Conservation (phyloP, 2,329 filamentous ascomycete genomes). For the Neofusicoccum kwambonambiense region DNA sequence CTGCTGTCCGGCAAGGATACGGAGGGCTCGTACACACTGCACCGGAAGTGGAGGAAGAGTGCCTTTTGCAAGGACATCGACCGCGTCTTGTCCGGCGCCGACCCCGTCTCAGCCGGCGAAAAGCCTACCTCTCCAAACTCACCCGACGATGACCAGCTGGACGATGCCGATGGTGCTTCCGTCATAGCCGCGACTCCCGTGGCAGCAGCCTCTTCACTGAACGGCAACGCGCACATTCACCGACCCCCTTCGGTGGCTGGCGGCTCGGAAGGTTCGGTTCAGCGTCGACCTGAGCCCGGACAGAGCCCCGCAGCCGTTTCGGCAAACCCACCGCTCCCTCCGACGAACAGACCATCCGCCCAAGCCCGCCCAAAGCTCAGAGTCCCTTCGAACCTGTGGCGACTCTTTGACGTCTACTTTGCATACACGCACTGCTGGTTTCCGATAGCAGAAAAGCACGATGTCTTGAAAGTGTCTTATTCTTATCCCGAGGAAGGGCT, state of each 20-base stretch:
- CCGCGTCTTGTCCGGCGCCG: slow-evolving; percentile 54
- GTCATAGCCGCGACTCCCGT: background rate
- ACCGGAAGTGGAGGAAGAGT: slow-evolving; percentile 63
- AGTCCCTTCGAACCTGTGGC: slow-evolving; percentile 57
- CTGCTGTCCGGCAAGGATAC: slow-evolving; percentile 54
- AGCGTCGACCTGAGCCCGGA: background rate
- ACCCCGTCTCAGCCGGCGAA: slow-evolving; percentile 20
- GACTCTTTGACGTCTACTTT: slow-evolving; percentile 70
- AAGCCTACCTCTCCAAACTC: slow-evolving; percentile 23
- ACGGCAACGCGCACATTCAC: background rate
- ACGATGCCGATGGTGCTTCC: slow-evolving; percentile 8
- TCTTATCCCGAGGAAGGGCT: slow-evolving; percentile 50
- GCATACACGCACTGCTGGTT: slow-evolving; percentile 76
- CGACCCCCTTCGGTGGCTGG: background rate
- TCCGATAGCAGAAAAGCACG: slow-evolving; percentile 68
- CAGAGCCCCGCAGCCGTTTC: background rate
- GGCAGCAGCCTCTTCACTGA: background rate
- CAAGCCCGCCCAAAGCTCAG: slow-evolving; percentile 22
- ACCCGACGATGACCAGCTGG: slow-evolving; percentile 14
- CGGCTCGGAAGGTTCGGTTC: background rate
- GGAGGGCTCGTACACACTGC: slow-evolving; percentile 55
- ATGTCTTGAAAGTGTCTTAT: slow-evolving; percentile 59
- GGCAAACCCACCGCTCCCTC: background rate
- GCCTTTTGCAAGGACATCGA: slow-evolving; percentile 63
- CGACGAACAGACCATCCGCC: slow-evolving; percentile 1